These are phyloP conservation scores for Spathaspora boniae DNA, from an alignment of 805 yeast species.

Conservation along the genomic window DNA sequence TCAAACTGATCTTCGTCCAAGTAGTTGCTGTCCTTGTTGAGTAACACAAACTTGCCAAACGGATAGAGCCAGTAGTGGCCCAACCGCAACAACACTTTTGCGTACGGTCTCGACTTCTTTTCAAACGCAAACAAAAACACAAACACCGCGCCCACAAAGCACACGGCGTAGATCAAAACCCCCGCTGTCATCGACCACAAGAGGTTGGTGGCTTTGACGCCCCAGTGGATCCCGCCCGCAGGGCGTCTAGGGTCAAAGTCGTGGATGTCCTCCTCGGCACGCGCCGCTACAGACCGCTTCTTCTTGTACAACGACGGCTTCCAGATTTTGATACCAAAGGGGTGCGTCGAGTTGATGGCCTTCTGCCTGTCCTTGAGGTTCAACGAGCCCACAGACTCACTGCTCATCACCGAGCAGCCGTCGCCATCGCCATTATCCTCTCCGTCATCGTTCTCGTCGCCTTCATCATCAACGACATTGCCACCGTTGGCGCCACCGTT, in stretches of 20 bases:
- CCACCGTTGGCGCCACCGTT: background rate
- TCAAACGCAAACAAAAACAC: slow-evolving; percentile 44
- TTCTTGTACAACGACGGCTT: slow-evolving; percentile 96
- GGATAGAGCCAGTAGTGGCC: slow-evolving; percentile 78
- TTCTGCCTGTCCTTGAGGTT: slow-evolving; percentile 90
- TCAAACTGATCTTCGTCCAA: slow-evolving; percentile 83
- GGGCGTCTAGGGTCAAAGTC: slow-evolving; percentile 51
- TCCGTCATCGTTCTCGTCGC: slow-evolving; percentile 21
- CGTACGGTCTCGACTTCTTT: slow-evolving; percentile 58
- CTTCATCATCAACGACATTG: slow-evolving; percentile 3
- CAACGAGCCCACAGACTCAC: slow-evolving; percentile 70
- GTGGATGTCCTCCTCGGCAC: slow-evolving; percentile 93
- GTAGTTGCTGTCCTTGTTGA: slow-evolving; percentile 76
- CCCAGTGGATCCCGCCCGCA: slow-evolving; percentile 51
- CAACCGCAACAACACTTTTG: slow-evolving; percentile 53
- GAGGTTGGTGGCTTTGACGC: slow-evolving; percentile 64
- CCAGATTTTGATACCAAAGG: slow-evolving; percentile 98
- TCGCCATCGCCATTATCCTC: slow-evolving; percentile 18
- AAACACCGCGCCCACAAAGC: slow-evolving; percentile 46
- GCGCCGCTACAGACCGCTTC: slow-evolving; percentile 81
- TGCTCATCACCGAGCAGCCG: slow-evolving; percentile 27
- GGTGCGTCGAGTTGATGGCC: slow-evolving; percentile 95
- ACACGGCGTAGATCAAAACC: slow-evolving; percentile 49
- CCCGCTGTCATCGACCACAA: slow-evolving; percentile 80
- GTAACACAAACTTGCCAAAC: slow-evolving; percentile 83